phyloP scores from a whole-genome alignment of 1,284 basidiomycete genomes.

The Ustilago shanxiensis region DNA sequence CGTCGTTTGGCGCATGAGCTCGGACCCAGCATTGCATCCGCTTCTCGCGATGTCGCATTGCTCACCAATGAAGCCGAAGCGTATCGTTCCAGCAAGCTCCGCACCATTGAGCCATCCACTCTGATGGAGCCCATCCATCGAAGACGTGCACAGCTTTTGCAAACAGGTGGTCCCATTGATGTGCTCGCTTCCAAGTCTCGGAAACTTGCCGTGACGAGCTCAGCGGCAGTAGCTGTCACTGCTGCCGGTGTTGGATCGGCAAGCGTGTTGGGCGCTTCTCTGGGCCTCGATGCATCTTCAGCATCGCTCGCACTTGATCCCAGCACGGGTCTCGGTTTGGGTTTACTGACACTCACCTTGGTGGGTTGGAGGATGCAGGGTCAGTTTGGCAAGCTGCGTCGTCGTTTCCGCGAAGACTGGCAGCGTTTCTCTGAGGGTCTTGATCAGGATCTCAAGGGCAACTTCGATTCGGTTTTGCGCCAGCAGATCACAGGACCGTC shows the following conservation, averaged over 20 bases:
- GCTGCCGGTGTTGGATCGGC: slow-evolving; percentile 42
- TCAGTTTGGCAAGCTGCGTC: slow-evolving; percentile 63
- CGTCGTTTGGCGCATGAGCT: slow-evolving; percentile 27
- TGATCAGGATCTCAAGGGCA: slow-evolving; percentile 53
- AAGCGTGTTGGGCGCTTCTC: slow-evolving; percentile 41
- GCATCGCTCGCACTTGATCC: slow-evolving; percentile 56
- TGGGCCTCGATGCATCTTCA: slow-evolving; percentile 30
- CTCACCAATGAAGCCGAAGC: slow-evolving; percentile 49
- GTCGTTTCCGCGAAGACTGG: slow-evolving; percentile 68
- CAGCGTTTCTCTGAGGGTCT: slow-evolving; percentile 55
- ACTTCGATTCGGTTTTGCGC: slow-evolving; percentile 27
- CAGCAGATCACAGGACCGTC: slow-evolving; percentile 32
- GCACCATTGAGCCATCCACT: slow-evolving; percentile 43
- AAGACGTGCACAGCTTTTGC: slow-evolving; percentile 55
- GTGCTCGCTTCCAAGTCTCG: slow-evolving; percentile 48
- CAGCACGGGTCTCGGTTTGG: slow-evolving; percentile 61
- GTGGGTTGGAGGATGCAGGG: slow-evolving; percentile 69
- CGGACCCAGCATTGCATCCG: slow-evolving; percentile 10
- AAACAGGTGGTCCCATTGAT: slow-evolving; percentile 52
- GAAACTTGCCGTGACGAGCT: slow-evolving; percentile 44
- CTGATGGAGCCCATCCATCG: slow-evolving; percentile 52
- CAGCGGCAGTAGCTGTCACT: slow-evolving; percentile 38
- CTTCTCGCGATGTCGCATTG: slow-evolving; percentile 37
- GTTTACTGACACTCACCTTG: slow-evolving; percentile 59
- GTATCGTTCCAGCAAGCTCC: slow-evolving; percentile 38